Percentiles rank a stretch among this genome's conserved stretches.
Evolutionary conservation across 1,139 yeast species (phyloP).

Genomic region (Blastobotrys capitulatus): DNA sequence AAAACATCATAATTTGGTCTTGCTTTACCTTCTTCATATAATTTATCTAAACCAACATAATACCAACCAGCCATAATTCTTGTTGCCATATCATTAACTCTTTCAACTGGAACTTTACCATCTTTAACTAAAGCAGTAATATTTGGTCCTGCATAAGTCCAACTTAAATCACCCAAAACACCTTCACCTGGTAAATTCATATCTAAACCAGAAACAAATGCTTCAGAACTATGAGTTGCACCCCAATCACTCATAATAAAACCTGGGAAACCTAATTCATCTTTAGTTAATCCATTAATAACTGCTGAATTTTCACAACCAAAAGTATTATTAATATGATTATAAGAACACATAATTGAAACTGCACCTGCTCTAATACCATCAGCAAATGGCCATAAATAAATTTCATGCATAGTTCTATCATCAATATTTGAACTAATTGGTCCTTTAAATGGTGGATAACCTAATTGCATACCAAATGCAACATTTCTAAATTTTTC

Average conservation of each 20-base stretch:
- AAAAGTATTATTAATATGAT: conserved; percentile 52
- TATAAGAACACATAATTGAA: conserved; percentile 58
- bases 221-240: conserved; percentile 50
- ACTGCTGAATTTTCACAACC: conserved; percentile 58
- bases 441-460: conserved; percentile 32
- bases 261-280: conserved; percentile 62
- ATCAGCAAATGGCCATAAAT: conserved; percentile 65
- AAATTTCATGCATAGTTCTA: conserved; percentile 57
- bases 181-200: conserved; percentile 63
- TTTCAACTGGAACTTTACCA: conserved; percentile 48
- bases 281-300: conserved; percentile 51
- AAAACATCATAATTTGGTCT: conserved; percentile 52
- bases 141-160: conserved; percentile 52
- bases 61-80: conserved; percentile 56
- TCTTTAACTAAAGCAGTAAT: conserved; percentile 53
- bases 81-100: conserved; percentile 59
- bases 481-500: conserved; percentile 29
- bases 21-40: conserved; percentile 26
- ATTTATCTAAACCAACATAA: conserved; percentile 27
- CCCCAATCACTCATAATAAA: conserved; percentile 65
- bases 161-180: conserved; percentile 19
- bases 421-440: conserved; percentile 50
- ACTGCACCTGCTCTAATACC: conserved; percentile 59
- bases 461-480: conserved; percentile 31
- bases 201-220: conserved; percentile 57